Conservation (phyloP, 805 yeast species). For the Pichia nakasei region DNA sequence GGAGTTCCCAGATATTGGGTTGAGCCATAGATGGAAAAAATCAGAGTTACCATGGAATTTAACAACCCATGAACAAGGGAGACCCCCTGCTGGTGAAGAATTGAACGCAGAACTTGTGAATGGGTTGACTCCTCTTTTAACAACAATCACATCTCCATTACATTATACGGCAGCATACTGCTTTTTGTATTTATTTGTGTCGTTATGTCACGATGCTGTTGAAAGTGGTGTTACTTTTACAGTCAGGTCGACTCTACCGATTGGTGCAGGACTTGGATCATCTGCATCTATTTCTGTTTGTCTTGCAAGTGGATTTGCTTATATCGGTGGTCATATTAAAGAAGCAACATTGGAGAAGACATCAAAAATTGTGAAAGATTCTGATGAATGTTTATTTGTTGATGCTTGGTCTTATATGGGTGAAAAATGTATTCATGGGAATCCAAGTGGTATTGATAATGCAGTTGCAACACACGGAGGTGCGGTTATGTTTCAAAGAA, state of each 20-base stretch:
- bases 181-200: slow-evolving; percentile 68
- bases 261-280: slow-evolving; percentile 95
- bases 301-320: slow-evolving; percentile 62
- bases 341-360: slow-evolving; percentile 28
- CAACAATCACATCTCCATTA: slow-evolving; percentile 40
- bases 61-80: slow-evolving; percentile 19
- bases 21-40: slow-evolving; percentile 55
- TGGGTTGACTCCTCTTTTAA: slow-evolving; percentile 36
- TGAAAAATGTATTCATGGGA: slow-evolving; percentile 92
- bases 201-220: slow-evolving; percentile 39
- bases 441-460: slow-evolving; percentile 94
- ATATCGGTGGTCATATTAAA: slow-evolving; percentile 47
- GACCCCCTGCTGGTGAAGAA: slow-evolving; percentile 39
- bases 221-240: slow-evolving; percentile 48
- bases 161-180: slow-evolving; percentile 76
- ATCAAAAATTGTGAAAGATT: slow-evolving; percentile 28
- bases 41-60: slow-evolving; percentile 54
- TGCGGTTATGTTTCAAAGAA: slow-evolving; percentile 81
- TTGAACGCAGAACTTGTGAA: slow-evolving; percentile 50
- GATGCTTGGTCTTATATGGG: slow-evolving; percentile 89
- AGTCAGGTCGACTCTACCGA: slow-evolving; percentile 78
- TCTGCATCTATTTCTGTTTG: slow-evolving; percentile 88
- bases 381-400: slow-evolving; percentile 47
- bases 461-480: slow-evolving; percentile 96
- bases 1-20: slow-evolving; percentile 77